A percentile compares a stretch with the other conserved stretches of the same genome.
Conservation (phyloP, 352 stramenopile genomes). For the Pythium coloratum region DNA sequence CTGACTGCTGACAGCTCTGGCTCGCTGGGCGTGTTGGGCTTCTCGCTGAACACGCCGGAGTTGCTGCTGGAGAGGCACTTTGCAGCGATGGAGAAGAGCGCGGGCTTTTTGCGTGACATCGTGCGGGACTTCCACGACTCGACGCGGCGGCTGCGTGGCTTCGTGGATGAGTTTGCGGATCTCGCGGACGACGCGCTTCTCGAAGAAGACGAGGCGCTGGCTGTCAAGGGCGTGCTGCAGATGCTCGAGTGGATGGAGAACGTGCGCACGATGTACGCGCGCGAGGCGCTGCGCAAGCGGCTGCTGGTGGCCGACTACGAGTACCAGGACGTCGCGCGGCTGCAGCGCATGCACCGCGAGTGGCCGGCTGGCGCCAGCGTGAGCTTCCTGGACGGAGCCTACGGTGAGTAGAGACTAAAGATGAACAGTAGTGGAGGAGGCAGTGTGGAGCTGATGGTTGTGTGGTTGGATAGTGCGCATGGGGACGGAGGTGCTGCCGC, state of each 20-base stretch:
- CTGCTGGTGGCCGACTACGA: conserved; percentile 50
- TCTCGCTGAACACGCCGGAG: conserved; percentile 35
- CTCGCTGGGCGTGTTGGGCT: conserved; percentile 48
- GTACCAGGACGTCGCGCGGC: conserved; percentile 44
- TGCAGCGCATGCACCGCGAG: conserved; percentile 40
- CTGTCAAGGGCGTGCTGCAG: conserved; percentile 13
- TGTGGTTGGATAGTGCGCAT: conserved; percentile 12
- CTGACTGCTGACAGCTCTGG: conserved; percentile 26
- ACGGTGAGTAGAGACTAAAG: conserved; percentile 35
- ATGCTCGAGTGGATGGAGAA: conserved; percentile 79
- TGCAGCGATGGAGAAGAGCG: conserved; percentile 66
- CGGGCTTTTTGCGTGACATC: conserved; percentile 53
- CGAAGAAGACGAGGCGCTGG: conserved; percentile 6
- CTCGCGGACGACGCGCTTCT: conserved; percentile 31
- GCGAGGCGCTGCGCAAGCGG: conserved; percentile 59
- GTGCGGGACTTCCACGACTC: conserved; percentile 49
- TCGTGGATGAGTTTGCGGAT: conserved; percentile 36
- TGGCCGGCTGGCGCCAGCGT: conserved; percentile 40
- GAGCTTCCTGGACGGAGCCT: conserved; percentile 51
- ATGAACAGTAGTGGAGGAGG: background rate
- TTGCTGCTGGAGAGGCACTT: conserved; percentile 68
- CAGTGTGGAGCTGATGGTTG: conserved; percentile 1
- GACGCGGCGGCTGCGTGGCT: conserved; percentile 39
- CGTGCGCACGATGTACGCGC: conserved; percentile 65
- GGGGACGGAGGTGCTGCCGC: conserved; percentile 38